These are phyloP conservation scores for Coniochaeta hoffmannii DNA, from an alignment of 2,329 filamentous ascomycete species.

Conservation along the genomic window DNA sequence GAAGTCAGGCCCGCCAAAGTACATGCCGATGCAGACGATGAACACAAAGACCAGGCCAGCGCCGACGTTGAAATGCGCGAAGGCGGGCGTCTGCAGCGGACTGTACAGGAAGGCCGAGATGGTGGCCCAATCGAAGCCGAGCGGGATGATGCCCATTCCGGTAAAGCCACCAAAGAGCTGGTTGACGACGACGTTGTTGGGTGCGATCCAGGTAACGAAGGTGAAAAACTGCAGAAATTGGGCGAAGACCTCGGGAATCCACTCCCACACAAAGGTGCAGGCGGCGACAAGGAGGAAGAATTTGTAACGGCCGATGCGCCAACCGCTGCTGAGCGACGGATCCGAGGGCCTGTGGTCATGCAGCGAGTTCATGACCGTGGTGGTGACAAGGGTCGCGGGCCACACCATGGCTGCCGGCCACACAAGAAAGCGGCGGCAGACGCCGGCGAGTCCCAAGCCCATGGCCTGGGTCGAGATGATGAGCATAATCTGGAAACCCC, in stretches of 20 bases:
- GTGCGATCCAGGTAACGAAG: conserved; percentile 55
- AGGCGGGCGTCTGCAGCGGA: conserved; percentile 51
- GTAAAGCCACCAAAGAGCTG: conserved; percentile 58
- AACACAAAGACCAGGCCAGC: conserved; percentile 43
- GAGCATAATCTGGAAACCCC: conserved; percentile 50
- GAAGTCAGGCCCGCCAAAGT: no score
- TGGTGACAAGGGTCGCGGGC: conserved; percentile 51
- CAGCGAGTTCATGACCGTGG: conserved; percentile 52
- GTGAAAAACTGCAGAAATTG: conserved; percentile 55
- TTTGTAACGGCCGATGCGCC: conserved; percentile 49
- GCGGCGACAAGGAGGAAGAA: conserved; percentile 47
- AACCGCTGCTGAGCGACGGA: conserved; percentile 36
- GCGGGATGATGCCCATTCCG: conserved; percentile 54
- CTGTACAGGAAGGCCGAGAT: conserved; percentile 47
- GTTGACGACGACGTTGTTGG: conserved; percentile 54
- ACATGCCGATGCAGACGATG: no score
- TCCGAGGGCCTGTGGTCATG: conserved; percentile 49
- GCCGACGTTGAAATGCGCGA: conserved; percentile 53
- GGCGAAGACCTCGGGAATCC: conserved; percentile 56
- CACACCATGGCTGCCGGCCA: conserved; percentile 55
- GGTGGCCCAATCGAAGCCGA: conserved; percentile 61
- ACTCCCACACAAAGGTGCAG: conserved; percentile 50
- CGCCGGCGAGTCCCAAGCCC: conserved; percentile 53
- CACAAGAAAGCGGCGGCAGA: conserved; percentile 48
- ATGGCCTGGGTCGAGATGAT: conserved; percentile 51